Evolutionary conservation across 2,329 filamentous ascomycete genomes (phyloP).

Genomic region (Alternaria postmessia): DNA sequence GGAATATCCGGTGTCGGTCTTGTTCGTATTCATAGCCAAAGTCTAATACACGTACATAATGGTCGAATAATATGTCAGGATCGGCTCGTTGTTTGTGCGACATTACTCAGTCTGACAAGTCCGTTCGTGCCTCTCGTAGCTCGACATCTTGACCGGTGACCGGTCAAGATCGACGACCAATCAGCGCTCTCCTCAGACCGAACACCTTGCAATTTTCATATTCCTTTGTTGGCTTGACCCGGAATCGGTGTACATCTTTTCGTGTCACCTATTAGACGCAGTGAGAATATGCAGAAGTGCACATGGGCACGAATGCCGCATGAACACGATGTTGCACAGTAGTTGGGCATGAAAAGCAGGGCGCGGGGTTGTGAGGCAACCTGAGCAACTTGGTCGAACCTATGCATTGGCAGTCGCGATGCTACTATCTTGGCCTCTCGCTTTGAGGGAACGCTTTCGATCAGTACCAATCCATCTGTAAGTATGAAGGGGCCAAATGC

Average conservation of each 20-base stretch:
- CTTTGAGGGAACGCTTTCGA: not conserved
- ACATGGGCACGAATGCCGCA: slow-evolving; percentile 7
- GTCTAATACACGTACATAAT: not conserved
- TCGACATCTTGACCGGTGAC: slow-evolving; percentile 8
- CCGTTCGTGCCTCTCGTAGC: not conserved
- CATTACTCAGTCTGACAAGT: not conserved
- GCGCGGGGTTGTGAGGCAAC: slow-evolving; percentile 9
- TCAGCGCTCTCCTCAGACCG: slow-evolving; percentile 8
- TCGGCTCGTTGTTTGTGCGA: not conserved
- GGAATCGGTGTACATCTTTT: slow-evolving; percentile 13
- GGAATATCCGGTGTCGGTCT: not conserved
- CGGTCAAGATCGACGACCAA: slow-evolving; percentile 21
- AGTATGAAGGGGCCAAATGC: slow-evolving; percentile 10
- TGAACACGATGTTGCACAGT: slow-evolving; percentile 12
- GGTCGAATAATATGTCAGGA: not conserved
- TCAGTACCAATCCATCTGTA: not conserved
- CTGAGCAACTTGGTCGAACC: not conserved
- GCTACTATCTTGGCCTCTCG: not conserved
- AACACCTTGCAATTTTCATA: slow-evolving; percentile 12
- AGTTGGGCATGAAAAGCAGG: slow-evolving; percentile 2
- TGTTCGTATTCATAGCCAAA: not conserved
- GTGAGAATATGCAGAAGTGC: slow-evolving; percentile 5
- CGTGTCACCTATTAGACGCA: slow-evolving; percentile 11
- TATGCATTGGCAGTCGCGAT: not conserved
- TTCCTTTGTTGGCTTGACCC: slow-evolving; percentile 12